Evolutionary conservation across 148 eudicot genomes (phyloP), one percentile per base, ranked within the genome.

Genomic region (Arbutus unedo): DNA sequence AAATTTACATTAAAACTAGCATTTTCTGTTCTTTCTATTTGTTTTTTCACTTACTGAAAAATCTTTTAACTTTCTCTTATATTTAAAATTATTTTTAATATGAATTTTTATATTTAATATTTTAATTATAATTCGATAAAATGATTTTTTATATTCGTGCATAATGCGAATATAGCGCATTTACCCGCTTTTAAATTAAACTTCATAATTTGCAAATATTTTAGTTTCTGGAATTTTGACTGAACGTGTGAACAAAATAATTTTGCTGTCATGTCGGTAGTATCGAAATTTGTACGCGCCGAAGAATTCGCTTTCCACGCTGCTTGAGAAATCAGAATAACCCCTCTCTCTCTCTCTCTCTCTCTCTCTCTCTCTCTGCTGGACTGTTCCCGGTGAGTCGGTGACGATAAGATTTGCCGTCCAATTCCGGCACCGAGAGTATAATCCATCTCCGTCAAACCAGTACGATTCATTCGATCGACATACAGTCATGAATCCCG

Each of bases 401-500:
- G 38, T 23, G 43, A 23, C 70, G 70, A 64, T 23, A 47, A 31
- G n/a, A 70, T 70, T 70, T 13, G 7, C 74, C 49, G 45, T 68
- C 19, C 74, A 6, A 16, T 70, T 43, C 48, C 19, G 44, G 47
- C 5, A 38, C 74, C 74, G 19, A 41, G 44, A 13, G 45, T 62
- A 4, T 4, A 31, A 67, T 67, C 73, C 73, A 6, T 67, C 31
- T 23, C 43, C 71, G 71, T 59, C 64, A 5, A 59, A 4, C 23
- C 64, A 10, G 43, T 31, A 9, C 41, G 71, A 41, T 66, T 25
- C 71, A 16, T 23, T 59, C 41, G 45, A 68, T 68, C 74, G 15
- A 15, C 74, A 21, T 0, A 15, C 62, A 3, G 76, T 54, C 77
- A 81, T 81, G 83, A 81, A 81, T 71, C 66, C 83, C 66, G 83